Percentiles rank a stretch among this genome's conserved stretches.
These are phyloP conservation scores for Botrytis hyacinthi DNA, from an alignment of 2,329 filamentous ascomycete species.

Conservation along the genomic window DNA sequence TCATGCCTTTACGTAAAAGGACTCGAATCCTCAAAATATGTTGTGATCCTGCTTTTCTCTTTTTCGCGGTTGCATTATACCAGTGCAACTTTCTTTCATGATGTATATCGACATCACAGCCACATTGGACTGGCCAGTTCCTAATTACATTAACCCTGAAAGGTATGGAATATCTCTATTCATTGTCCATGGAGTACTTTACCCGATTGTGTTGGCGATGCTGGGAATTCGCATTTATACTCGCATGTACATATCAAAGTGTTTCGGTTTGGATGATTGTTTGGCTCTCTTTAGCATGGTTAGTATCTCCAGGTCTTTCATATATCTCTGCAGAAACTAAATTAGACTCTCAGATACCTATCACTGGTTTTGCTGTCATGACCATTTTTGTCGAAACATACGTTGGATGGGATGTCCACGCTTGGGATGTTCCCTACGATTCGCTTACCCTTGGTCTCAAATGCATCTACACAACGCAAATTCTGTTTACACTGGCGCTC, in stretches of 20 bases:
- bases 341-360: background rate
- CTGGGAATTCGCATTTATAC: background rate
- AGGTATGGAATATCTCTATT: background rate
- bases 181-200: background rate
- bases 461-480: background rate
- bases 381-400: background rate
- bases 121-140: background rate
- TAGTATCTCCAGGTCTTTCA: background rate
- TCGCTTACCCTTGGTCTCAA: background rate
- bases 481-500: background rate
- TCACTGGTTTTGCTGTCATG: background rate
- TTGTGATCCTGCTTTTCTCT: background rate
- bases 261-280: background rate
- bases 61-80: background rate
- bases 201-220: background rate
- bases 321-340: background rate
- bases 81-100: background rate
- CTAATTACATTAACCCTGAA: background rate
- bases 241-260: background rate
- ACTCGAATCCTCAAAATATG: background rate
- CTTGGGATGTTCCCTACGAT: background rate
- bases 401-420: conserved; percentile 2
- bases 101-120: background rate
- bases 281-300: conserved; percentile 4
- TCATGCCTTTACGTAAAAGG: background rate